These are phyloP conservation scores for Colletotrichum sp. DNA, from an alignment of 2,329 filamentous ascomycete genomes.

Conservation along the genomic window DNA sequence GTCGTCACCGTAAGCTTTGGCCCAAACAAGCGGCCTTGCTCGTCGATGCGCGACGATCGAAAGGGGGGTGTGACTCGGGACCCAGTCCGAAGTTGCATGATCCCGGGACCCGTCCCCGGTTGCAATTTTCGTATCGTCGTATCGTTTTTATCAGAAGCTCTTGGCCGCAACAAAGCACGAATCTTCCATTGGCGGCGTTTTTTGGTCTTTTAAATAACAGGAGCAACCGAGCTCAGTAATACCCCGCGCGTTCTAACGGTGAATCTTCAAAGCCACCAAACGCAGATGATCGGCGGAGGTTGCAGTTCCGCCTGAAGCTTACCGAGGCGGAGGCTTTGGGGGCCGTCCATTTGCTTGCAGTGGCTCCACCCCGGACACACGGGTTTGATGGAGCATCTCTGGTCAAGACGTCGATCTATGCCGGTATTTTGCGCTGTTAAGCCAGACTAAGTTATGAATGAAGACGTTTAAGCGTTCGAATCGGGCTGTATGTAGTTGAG, in stretches of 20 bases:
- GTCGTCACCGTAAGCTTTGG: not conserved
- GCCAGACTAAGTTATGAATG: not conserved
- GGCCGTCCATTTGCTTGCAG: not conserved
- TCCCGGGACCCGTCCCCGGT: not conserved
- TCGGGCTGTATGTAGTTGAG: not conserved
- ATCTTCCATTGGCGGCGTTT: not conserved
- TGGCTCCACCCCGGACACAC: not conserved
- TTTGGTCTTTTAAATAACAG: not conserved
- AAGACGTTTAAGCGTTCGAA: not conserved
- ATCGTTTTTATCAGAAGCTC: not conserved
- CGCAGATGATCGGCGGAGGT: not conserved
- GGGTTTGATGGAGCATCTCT: not conserved
- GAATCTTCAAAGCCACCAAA: not conserved
- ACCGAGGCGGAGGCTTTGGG: not conserved
- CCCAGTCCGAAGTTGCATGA: not conserved
- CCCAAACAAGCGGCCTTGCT: not conserved
- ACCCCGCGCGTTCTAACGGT: not conserved
- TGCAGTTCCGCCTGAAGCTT: not conserved
- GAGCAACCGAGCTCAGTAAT: not conserved
- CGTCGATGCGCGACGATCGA: not conserved
- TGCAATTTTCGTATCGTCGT: not conserved
- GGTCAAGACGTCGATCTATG: not conserved
- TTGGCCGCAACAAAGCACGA: not conserved
- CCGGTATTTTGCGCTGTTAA: not conserved
- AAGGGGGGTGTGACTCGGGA: not conserved